Evolutionary conservation across 2,329 filamentous ascomycete species (phyloP).

Genomic region (Verruconis gallopava): DNA sequence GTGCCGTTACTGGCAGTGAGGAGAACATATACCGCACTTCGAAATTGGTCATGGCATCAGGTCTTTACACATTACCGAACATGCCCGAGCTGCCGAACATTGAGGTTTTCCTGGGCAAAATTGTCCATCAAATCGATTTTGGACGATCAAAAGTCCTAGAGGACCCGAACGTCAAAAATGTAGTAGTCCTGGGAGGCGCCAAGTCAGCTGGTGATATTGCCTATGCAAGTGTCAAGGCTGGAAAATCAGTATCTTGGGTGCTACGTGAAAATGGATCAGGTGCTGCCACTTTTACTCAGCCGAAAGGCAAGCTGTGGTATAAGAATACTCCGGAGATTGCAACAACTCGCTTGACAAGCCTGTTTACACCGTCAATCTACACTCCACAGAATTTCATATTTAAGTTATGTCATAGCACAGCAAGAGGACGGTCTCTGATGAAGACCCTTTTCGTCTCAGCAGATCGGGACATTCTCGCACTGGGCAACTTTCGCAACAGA

Average conservation of each 20-base stretch:
- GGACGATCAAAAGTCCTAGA: conserved; percentile 18
- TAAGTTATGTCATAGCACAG: background rate
- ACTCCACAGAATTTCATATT: background rate
- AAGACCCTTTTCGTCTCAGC: background rate
- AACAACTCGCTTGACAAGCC: background rate
- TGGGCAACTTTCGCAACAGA: conserved; percentile 7
- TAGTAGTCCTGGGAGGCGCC: conserved; percentile 23
- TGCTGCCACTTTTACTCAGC: conserved; percentile 16
- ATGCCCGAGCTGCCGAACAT: conserved; percentile 18
- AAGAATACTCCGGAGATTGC: background rate
- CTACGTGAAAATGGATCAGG: conserved; percentile 21
- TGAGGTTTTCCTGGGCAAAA: conserved; percentile 17
- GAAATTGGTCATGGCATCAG: conserved; percentile 17
- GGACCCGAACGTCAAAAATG: conserved; percentile 13
- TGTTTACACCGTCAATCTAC: conserved; percentile 1
- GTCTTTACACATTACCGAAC: conserved; percentile 16
- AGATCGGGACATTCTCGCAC: background rate
- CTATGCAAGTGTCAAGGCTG: conserved; percentile 22
- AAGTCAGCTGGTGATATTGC: conserved; percentile 28
- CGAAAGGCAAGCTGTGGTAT: background rate
- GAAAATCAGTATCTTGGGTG: conserved; percentile 24
- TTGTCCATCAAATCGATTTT: conserved; percentile 24
- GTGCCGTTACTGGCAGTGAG: background rate
- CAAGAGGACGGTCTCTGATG: background rate
- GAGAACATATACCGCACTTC: conserved; percentile 9